Conservation (phyloP, 768 basidiomycete species). For the Pleurotus tuoliensis region DNA sequence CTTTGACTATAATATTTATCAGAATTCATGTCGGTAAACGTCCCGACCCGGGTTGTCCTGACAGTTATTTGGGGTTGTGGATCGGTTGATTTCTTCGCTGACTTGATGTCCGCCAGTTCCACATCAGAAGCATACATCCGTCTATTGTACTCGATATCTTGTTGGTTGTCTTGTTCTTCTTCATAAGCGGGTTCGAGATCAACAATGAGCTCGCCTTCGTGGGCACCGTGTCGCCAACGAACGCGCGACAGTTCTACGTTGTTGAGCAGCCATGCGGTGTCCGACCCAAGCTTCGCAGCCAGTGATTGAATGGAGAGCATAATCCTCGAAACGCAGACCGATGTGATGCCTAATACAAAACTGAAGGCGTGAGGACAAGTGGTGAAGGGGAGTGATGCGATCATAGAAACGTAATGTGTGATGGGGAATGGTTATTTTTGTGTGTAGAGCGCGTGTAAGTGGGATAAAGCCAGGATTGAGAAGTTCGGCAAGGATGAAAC, state of each 20-base stretch:
- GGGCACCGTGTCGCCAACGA: slow-evolving; percentile 30
- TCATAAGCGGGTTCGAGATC: slow-evolving; percentile 17
- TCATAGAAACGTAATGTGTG: neutral
- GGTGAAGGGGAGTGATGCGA: neutral
- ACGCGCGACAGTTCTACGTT: slow-evolving; percentile 42
- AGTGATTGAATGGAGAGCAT: slow-evolving; percentile 40
- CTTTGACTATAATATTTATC: neutral
- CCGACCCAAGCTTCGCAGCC: slow-evolving; percentile 36
- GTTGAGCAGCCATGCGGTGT: slow-evolving; percentile 40
- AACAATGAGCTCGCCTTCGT: slow-evolving; percentile 34
- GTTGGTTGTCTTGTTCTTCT: slow-evolving; percentile 8
- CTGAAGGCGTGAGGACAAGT: slow-evolving; percentile 8
- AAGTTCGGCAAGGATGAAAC: neutral
- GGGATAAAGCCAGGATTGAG: neutral
- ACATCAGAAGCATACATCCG: neutral
- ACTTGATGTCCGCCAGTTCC: slow-evolving; percentile 6
- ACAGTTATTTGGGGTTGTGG: neutral
- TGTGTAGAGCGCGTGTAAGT: neutral
- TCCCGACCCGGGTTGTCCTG: slow-evolving; percentile 5
- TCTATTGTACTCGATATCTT: slow-evolving; percentile 2
- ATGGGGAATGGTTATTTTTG: neutral
- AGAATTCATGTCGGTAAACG: neutral
- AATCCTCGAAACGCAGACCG: slow-evolving; percentile 30
- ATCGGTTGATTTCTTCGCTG: neutral
- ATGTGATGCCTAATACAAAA: slow-evolving; percentile 18